phyloP scores from a whole-genome alignment of 108 stramenopile species.

The Fistulifera solaris region DNA sequence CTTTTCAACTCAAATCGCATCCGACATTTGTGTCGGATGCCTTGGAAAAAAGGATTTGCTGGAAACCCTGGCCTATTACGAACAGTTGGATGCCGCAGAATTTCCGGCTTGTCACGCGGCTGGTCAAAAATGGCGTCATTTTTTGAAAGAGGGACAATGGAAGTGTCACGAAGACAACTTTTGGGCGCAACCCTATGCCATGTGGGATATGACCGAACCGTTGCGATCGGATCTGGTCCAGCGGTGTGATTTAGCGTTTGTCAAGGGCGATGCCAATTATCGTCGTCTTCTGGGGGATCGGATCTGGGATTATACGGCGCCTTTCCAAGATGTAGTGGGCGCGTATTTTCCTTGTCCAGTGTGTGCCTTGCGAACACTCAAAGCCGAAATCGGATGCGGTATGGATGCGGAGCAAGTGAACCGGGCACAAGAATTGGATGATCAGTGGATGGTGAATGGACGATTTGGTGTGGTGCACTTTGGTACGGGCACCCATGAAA shows the following conservation, averaged over 20 bases:
- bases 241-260: slow-evolving; percentile 81
- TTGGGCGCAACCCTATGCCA: slow-evolving; percentile 87
- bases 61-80: slow-evolving; percentile 70
- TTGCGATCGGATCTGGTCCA: slow-evolving; percentile 47
- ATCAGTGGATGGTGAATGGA: slow-evolving; percentile 82
- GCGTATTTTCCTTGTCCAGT: slow-evolving; percentile 88
- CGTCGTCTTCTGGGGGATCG: slow-evolving; percentile 87
- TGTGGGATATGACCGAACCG: slow-evolving; percentile 88
- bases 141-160: slow-evolving; percentile 74
- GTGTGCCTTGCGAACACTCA: slow-evolving; percentile 86
- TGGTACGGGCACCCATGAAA: slow-evolving; percentile 41
- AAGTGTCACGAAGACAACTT: slow-evolving; percentile 82
- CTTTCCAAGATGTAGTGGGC: slow-evolving; percentile 85
- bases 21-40: slow-evolving; percentile 97
- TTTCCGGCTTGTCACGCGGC: slow-evolving; percentile 55
- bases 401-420: slow-evolving; percentile 70
- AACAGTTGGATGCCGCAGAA: slow-evolving; percentile 26
- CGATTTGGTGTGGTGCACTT: slow-evolving; percentile 87
- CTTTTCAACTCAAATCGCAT: slow-evolving; percentile 92
- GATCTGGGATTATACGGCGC: slow-evolving; percentile 74
- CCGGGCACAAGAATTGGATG: slow-evolving; percentile 49
- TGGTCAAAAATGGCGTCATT: slow-evolving; percentile 62
- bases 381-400: slow-evolving; percentile 90
- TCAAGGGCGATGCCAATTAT: slow-evolving; percentile 98
- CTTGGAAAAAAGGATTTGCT: slow-evolving; percentile 79